These are phyloP conservation scores for Russula sp. DNA, from an alignment of 768 basidiomycete genomes.

Conservation along the genomic window DNA sequence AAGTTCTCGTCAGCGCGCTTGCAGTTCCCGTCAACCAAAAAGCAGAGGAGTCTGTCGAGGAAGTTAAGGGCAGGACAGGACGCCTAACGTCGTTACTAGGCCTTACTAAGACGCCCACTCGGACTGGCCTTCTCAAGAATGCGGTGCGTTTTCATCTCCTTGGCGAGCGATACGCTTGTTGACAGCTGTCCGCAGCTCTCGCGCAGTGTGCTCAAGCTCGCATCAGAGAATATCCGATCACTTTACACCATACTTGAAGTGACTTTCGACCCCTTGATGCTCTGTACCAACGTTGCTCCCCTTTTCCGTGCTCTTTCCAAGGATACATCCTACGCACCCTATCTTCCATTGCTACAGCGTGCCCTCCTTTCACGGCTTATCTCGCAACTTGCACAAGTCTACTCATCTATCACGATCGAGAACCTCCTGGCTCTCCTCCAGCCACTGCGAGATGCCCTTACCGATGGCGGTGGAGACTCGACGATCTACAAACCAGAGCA, in stretches of 20 bases:
- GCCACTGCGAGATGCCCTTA: slow-evolving; percentile 59
- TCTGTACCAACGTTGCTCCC: slow-evolving; percentile 75
- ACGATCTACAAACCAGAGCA: slow-evolving; percentile 63
- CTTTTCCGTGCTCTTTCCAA: slow-evolving; percentile 60
- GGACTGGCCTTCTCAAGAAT: slow-evolving; percentile 81
- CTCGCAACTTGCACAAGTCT: slow-evolving; percentile 88
- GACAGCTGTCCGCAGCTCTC: slow-evolving; percentile 52
- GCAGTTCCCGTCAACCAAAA: slow-evolving; percentile 82
- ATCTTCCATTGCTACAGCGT: slow-evolving; percentile 85
- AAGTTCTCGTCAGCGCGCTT: slow-evolving; percentile 88
- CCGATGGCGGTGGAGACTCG: slow-evolving; percentile 42
- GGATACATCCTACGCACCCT: slow-evolving; percentile 67
- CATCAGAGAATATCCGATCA: slow-evolving; percentile 65
- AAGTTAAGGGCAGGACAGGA: slow-evolving; percentile 63
- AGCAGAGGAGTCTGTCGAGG: slow-evolving; percentile 49
- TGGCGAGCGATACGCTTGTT: neutral
- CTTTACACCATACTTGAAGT: slow-evolving; percentile 89
- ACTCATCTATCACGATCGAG: slow-evolving; percentile 77
- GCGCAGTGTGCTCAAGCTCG: slow-evolving; percentile 77
- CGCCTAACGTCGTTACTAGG: slow-evolving; percentile 84
- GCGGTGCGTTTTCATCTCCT: slow-evolving; percentile 54
- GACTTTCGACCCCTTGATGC: slow-evolving; percentile 87
- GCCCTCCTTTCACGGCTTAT: slow-evolving; percentile 90
- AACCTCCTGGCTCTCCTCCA: slow-evolving; percentile 75
- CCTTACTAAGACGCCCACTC: slow-evolving; percentile 77